A percentile compares a stretch with the other conserved stretches of the same genome.
phyloP scores from a whole-genome alignment of 164 flowering plant genomes.

The Paratinospora sagittata region DNA sequence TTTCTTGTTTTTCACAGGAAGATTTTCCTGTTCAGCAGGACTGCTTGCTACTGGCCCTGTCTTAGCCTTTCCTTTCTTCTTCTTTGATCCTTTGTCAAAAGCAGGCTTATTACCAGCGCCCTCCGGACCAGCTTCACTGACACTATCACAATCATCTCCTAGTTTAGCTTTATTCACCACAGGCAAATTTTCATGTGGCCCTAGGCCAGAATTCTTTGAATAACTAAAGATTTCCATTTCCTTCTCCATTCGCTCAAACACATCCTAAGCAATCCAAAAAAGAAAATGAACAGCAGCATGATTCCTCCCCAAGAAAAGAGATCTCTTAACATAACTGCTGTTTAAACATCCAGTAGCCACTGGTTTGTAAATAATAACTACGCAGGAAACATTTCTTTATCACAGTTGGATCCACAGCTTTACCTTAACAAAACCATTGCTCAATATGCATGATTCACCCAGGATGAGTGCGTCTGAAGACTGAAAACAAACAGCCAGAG shows the following conservation, averaged over 20 bases:
- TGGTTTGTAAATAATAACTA: not conserved
- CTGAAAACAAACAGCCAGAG: slow-evolving; percentile 39
- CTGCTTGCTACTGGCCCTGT: slow-evolving; percentile 37
- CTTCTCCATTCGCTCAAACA: slow-evolving; percentile 58
- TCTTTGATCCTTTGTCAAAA: slow-evolving; percentile 65
- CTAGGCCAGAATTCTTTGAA: slow-evolving; percentile 29
- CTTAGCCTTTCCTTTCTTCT: slow-evolving; percentile 73
- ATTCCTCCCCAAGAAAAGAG: slow-evolving; percentile 13
- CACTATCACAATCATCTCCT: slow-evolving; percentile 33
- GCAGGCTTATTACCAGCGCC: slow-evolving; percentile 34
- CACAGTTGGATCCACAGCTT: not conserved
- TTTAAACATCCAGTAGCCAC: not conserved
- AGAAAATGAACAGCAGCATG: slow-evolving; percentile 10
- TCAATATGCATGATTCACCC: slow-evolving; percentile 70
- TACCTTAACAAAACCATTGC: slow-evolving; percentile 79
- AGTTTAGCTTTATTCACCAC: slow-evolving; percentile 36
- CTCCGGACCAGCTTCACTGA: slow-evolving; percentile 38
- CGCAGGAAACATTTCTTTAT: not conserved
- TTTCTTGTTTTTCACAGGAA: slow-evolving; percentile 65
- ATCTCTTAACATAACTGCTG: not conserved
- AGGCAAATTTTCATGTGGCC: slow-evolving; percentile 22
- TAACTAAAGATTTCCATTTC: slow-evolving; percentile 42
- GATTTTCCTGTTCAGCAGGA: slow-evolving; percentile 41
- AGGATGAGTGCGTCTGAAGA: slow-evolving; percentile 54
- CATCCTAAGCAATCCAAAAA: slow-evolving; percentile 36